Evolutionary conservation across 345 rosid genomes (phyloP).

Genomic region (Anastatica hierochuntica): DNA sequence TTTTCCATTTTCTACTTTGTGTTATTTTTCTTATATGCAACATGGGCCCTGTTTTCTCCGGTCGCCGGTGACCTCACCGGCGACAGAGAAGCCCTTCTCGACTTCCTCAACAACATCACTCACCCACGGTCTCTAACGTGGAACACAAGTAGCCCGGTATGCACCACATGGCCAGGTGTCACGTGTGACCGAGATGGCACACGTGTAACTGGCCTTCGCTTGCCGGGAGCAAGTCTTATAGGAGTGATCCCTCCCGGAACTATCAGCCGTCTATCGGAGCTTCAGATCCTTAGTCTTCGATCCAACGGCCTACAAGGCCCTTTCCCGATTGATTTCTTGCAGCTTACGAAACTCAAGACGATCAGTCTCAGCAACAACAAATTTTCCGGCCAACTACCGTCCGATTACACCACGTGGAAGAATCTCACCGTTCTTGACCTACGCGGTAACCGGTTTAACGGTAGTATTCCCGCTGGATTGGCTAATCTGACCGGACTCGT

Average conservation of each 20-base stretch:
- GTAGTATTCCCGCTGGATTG: slow-evolving; percentile 51
- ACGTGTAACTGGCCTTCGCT: slow-evolving; percentile 48
- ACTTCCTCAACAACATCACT: slow-evolving; percentile 43
- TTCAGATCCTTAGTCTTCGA: slow-evolving; percentile 65
- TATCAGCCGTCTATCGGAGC: slow-evolving; percentile 62
- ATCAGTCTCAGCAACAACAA: slow-evolving; percentile 56
- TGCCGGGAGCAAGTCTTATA: slow-evolving; percentile 57
- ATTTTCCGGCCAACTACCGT: slow-evolving; percentile 56
- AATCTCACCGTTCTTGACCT: slow-evolving; percentile 54
- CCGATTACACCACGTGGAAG: slow-evolving; percentile 57
- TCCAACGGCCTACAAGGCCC: slow-evolving; percentile 59
- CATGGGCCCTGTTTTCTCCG: slow-evolving; percentile 7
- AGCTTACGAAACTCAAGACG: slow-evolving; percentile 47
- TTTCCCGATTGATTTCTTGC: slow-evolving; percentile 56
- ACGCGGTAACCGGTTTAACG: slow-evolving; percentile 54
- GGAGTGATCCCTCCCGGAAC: slow-evolving; percentile 56
- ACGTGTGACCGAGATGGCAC: slow-evolving; percentile 49
- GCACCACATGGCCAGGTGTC: slow-evolving; percentile 68
- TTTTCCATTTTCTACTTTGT: neutral
- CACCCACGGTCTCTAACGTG: slow-evolving; percentile 51
- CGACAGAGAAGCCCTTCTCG: slow-evolving; percentile 68
- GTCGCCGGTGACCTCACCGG: slow-evolving; percentile 40
- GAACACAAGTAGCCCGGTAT: slow-evolving; percentile 42
- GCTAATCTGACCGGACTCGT: slow-evolving; percentile 44
- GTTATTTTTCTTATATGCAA: slow-evolving; percentile 6